These are phyloP conservation scores for Fusarium albidum DNA, from an alignment of 2,329 filamentous ascomycete genomes.

Conservation along the genomic window DNA sequence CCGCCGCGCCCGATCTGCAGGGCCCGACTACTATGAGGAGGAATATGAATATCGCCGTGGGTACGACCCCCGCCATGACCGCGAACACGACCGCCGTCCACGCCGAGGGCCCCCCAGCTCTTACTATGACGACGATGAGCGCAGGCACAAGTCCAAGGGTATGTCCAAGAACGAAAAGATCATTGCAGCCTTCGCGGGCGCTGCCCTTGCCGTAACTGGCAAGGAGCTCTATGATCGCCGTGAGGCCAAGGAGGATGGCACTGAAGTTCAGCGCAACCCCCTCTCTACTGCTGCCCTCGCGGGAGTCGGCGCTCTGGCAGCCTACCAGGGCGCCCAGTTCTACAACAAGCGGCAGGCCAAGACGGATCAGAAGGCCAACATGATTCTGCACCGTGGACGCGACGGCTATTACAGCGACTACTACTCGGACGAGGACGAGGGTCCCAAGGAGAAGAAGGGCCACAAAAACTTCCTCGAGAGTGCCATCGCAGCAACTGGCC, in stretches of 20 bases:
- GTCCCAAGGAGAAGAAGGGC: slow-evolving; percentile 64
- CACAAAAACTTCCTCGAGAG: slow-evolving; percentile 71
- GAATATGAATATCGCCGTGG: slow-evolving; percentile 56
- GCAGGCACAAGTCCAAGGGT: slow-evolving; percentile 53
- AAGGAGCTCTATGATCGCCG: slow-evolving; percentile 73
- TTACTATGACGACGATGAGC: slow-evolving; percentile 68
- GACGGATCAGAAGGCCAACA: slow-evolving; percentile 63
- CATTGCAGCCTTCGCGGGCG: slow-evolving; percentile 70
- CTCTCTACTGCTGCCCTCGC: slow-evolving; percentile 68
- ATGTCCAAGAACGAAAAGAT: slow-evolving; percentile 72
- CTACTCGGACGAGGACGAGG: slow-evolving; percentile 66
- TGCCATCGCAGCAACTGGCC: slow-evolving; percentile 67
- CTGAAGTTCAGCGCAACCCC: slow-evolving; percentile 64
- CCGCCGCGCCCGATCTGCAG: slow-evolving; percentile 71
- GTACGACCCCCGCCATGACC: slow-evolving; percentile 56
- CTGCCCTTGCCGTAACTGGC: slow-evolving; percentile 69
- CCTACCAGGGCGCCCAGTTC: slow-evolving; percentile 69
- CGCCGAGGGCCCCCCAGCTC: slow-evolving; percentile 56
- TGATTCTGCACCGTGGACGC: slow-evolving; percentile 61
- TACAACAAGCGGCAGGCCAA: slow-evolving; percentile 69
- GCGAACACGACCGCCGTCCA: slow-evolving; percentile 54
- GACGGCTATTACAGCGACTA: slow-evolving; percentile 62
- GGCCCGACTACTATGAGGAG: slow-evolving; percentile 66
- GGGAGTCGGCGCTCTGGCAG: slow-evolving; percentile 70
- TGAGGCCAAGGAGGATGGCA: slow-evolving; percentile 61